Base-by-base conservation (phyloP, 768 basidiomycete species). In the Leucocoprinus birnbaumii region DNA sequence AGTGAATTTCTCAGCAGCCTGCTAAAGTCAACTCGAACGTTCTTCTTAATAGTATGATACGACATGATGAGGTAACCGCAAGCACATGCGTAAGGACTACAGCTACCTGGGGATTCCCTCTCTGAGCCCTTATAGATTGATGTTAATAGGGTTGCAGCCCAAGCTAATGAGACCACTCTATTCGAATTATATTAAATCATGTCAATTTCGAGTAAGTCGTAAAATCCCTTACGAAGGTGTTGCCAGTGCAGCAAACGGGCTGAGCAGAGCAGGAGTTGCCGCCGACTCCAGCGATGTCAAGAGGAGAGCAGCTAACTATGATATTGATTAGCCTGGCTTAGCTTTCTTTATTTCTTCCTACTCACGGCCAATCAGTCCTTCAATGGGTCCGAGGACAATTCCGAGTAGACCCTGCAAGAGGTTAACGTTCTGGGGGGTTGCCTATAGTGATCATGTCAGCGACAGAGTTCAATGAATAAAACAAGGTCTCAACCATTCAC, bases 161-260 rank as follows among this genome's bases (percentile, higher is more conserved):
- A 62, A 45, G 35, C 31, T 11, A 11, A 31, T 31, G 31, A 31
- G 31, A 11, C 31, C 31, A 11, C 31, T 11, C 31, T 31, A 31
- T 31, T 21, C 18, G 4, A 11, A 31, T 5, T 31, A 11, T 37
- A 63, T 35, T 53, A 62, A 14, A 4, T 16, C 11, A 5, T 31
- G 31, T 31, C 40, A 19, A 16, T 24, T 18, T 45, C 5, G 46
- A 22, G 59, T 59, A 18, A 48, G 54, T 57, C 22, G 11, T 6
- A 21, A 31, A 13, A 45, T 3, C 26, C 22, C 67, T 57, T 53
- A 71, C 70, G 48, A 61, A 66, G 18, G 6, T 38, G 51, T 65
- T 65, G 21, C 45, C 57, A 14, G 35, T 60, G 68, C 71, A 73
- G 63, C 72, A 73, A 40, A 65, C 63, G n/a, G 67, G 57, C 47